Evolutionary conservation across 768 basidiomycete species (phyloP), one percentile per base, ranked within the genome.

Genomic region (Tricholoma saponaceum): DNA sequence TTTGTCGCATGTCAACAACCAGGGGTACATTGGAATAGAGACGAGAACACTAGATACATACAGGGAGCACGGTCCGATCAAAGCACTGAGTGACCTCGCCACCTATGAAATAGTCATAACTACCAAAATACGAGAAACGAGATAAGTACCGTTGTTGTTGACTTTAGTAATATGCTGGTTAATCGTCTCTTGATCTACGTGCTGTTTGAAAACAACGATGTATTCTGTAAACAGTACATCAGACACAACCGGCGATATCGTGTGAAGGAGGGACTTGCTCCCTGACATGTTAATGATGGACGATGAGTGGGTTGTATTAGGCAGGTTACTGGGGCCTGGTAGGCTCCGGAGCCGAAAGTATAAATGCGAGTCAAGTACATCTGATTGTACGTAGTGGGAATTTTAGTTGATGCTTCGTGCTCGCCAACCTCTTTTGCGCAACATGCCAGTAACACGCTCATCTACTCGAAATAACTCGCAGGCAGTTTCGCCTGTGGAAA

Each of bases 121-220:
- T 51, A 47, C n/a, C 25, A 28, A 39, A 14, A 22, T n/a, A 50
- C 4, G 26, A 30, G 8, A 30, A 50, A 50, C 10, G 12, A 30
- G 14, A 10, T 20, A 9, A 47, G 52, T 58, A 78, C 82, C 81
- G 53, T 76, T 73, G 5, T 50, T 58, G 20, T 64, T 61, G 10
- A 84, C 74, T 1, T 74, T 67, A 0, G 69, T 58, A 6, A 67
- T 73, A 57, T 75, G 83, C 49, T 76, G 61, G 32, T 78, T 62
- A 32, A 85, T 73, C 53, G 76, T 66, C 8, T 74, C 76, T 35
- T 69, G 51, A 25, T 76, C 66, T 39, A 74, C 80, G 25, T 56
- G 46, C 2, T 77, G 67, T 67, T 83, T 84, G 73, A 86, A 85
- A 6, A 82, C 74, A 41, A 86, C 76, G 54, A 84, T 83, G 63